Percentiles rank a stretch among this genome's conserved stretches.
Conservation (phyloP, 805 yeast genomes). For the Candida manassasensis region DNA sequence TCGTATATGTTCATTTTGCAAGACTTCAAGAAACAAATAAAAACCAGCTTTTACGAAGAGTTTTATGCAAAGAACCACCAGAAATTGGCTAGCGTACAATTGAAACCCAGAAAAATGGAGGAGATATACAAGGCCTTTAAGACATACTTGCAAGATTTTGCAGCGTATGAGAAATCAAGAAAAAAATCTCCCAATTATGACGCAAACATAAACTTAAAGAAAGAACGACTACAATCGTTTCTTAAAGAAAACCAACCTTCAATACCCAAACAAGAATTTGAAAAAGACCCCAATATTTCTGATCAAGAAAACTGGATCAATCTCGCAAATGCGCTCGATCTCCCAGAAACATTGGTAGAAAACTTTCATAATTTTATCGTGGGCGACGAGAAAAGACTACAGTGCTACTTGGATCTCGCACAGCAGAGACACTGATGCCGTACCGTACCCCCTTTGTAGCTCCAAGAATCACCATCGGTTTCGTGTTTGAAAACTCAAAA, state of each 20-base stretch:
- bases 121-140: slow-evolving; percentile 22
- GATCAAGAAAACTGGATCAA: slow-evolving; percentile 27
- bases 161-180: slow-evolving; percentile 21
- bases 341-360: slow-evolving; percentile 20
- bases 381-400: slow-evolving; percentile 36
- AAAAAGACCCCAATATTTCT: slow-evolving; percentile 1
- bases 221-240: slow-evolving; percentile 15
- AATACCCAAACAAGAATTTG: neutral
- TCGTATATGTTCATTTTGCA: slow-evolving; percentile 23
- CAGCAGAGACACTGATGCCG: no score
- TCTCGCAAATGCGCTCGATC: slow-evolving; percentile 17
- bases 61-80: slow-evolving; percentile 17
- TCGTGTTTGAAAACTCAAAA: no score
- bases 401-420: slow-evolving; percentile 17
- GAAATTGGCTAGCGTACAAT: slow-evolving; percentile 10
- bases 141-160: slow-evolving; percentile 23
- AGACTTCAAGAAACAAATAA: slow-evolving; percentile 23
- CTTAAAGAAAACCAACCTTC: neutral
- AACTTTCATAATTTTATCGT: slow-evolving; percentile 31
- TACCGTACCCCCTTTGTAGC: no score
- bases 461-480: no score
- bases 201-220: slow-evolving; percentile 25
- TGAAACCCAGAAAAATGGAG: slow-evolving; percentile 18
- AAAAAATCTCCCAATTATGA: slow-evolving; percentile 14
- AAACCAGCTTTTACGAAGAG: slow-evolving; percentile 22